These are phyloP conservation scores for Phalaenopsis aphrodite DNA, from an alignment of 106 monocot genomes.

Conservation along the genomic window DNA sequence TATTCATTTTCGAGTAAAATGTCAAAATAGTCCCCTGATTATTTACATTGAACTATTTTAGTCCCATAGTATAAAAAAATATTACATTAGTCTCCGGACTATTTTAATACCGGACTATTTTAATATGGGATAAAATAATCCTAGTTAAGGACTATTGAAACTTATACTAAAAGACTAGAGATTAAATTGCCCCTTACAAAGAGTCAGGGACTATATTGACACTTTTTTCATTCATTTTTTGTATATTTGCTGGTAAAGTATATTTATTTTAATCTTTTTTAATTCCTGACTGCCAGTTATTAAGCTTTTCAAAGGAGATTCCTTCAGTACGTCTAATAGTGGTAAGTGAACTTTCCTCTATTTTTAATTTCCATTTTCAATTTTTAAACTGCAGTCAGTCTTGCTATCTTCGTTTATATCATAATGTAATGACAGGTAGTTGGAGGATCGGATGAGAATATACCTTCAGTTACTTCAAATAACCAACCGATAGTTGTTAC, in stretches of 20 bases:
- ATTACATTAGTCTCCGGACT: no score
- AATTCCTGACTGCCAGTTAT: conserved; percentile 44
- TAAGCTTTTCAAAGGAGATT: conserved; percentile 73
- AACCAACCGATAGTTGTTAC: conserved; percentile 55
- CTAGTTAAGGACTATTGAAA: no score
- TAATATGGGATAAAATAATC: no score
- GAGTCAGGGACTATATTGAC: no score
- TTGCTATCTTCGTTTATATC: not conserved
- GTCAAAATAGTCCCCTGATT: no score
- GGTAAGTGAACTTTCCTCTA: conserved; percentile 32
- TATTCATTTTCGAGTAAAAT: not conserved
- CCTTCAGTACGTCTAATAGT: conserved; percentile 81
- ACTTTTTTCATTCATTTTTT: no score
- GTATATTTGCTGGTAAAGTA: not conserved
- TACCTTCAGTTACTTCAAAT: conserved; percentile 45
- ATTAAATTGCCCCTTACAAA: no score
- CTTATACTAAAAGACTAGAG: no score
- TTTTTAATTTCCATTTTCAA: not conserved
- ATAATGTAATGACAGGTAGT: conserved; percentile 44
- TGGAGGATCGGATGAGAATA: conserved; percentile 71
- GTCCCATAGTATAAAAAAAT: no score
- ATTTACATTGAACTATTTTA: no score
- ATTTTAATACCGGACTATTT: no score
- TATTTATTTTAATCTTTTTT: not conserved
- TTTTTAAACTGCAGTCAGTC: not conserved